Evolutionary conservation across 2,329 filamentous ascomycete species (phyloP), one percentile per base, ranked within the genome.

Genomic region (Albophoma yamanashiensis): DNA sequence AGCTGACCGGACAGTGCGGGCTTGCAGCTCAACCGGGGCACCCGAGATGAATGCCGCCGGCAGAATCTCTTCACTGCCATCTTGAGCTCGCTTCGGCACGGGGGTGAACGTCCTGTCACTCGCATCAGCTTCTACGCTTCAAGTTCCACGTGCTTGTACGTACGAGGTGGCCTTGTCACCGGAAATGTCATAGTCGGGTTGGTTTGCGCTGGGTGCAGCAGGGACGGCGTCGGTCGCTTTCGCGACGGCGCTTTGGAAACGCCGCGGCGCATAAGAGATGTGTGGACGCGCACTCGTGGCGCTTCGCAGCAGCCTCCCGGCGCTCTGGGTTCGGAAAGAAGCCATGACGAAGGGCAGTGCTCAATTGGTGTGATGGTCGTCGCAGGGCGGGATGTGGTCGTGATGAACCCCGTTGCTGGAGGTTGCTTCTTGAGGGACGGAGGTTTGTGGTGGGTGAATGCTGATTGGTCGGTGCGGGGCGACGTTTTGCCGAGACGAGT

Each of bases 91-190:
- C 79, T 89, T 92, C 61, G 94, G 93, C 27, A 97, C 86, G 25
- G 93, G 94, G 1, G 93, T 96, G 76, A 91, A 99, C 71, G 86
- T 87, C 62, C 93, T 97, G 70, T 55, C 20, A 38, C 22, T 8
- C 1, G 12, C 20, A 27, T 56, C 58, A 45, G 56, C 53, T 38
- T 25, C 31, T 6, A 4, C 2, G 27, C 5, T 34, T n/a, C 8
- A 3, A n/a, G 6, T 17, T 4, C 20, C 22, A 31, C 20, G 6
- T 40, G 17, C 39, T 38, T 61, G 15, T 12, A 27, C 74, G 67
- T 83, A 97, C 92, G 92, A 97, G 65, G 91, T 95, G 64, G 89
- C 89, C 76, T 92, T 92, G 76, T 97, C 93, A 68, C 89, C 82
- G 57, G 86, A 86, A 52, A 88, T 88, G 65, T 83, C 82, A 74